These are phyloP conservation scores for Xylaria sp. DNA, from an alignment of 2,329 filamentous ascomycete species.

Conservation along the genomic window DNA sequence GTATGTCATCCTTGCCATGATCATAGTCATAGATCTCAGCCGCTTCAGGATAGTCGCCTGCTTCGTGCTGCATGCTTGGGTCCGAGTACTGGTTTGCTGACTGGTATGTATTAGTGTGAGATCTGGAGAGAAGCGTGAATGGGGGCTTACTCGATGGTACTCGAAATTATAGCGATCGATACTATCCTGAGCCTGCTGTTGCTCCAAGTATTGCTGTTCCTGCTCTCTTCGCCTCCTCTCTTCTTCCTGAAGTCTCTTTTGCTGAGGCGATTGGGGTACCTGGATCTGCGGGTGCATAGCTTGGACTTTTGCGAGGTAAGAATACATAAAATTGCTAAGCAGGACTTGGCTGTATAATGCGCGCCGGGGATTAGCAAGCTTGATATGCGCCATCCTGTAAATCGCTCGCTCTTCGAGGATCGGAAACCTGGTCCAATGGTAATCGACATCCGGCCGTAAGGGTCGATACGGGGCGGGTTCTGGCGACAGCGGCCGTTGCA, in stretches of 20 bases:
- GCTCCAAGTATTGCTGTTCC: conserved; percentile 60
- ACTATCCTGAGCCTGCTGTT: conserved; percentile 57
- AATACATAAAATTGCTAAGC: conserved; percentile 99
- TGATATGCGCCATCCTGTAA: conserved; percentile 98
- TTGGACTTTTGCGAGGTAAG: conserved; percentile 97
- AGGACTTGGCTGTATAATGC: conserved; percentile 94
- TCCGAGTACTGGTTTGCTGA: conserved; percentile 61
- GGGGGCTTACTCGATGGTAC: conserved; percentile 61
- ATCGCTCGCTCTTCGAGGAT: conserved; percentile 97
- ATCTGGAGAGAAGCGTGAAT: background rate
- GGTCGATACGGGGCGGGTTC: conserved; percentile 78
- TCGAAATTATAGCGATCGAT: conserved; percentile 65
- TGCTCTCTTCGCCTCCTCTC: conserved; percentile 60
- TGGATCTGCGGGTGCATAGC: conserved; percentile 98
- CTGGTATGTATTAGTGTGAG: conserved; percentile 46
- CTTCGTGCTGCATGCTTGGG: conserved; percentile 55
- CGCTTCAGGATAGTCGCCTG: conserved; percentile 62
- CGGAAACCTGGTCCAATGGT: conserved; percentile 94
- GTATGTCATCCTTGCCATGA: conserved; percentile 58
- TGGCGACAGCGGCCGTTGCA: conserved; percentile 79
- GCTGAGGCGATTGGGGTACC: conserved; percentile 84
- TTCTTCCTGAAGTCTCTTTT: conserved; percentile 68
- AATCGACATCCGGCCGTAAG: conserved; percentile 88
- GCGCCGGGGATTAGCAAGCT: conserved; percentile 94
- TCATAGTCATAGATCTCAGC: conserved; percentile 66